Base-by-base conservation (phyloP, 2,329 filamentous ascomycete species). In the Colletotrichum tropicicola region DNA sequence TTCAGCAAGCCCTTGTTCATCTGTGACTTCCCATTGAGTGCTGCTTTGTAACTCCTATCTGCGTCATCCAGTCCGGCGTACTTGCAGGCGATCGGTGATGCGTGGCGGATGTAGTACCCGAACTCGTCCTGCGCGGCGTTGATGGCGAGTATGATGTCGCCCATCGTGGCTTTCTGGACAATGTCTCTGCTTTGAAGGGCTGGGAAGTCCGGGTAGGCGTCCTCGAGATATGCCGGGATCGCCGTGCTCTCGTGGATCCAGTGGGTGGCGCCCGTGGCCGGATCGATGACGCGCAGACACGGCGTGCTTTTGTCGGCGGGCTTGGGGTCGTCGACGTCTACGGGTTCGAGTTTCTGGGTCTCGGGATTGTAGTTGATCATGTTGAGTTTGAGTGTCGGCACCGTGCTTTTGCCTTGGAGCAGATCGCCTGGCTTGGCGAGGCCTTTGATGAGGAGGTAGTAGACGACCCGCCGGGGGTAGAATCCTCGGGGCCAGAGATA, bases 391-490 rank as follows among this genome's bases (percentile, higher is more conserved):
- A 71, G 52, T 39, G 61, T 64, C 1, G 54, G 56, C 8, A 59
- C 49, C 19, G 27, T 54, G 9, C 58, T 71, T 12, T 63, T 54
- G 35, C 70, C 68, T 2, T 47, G 12, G 17, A 66, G 49, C 19
- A 69, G 60, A n/a, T 63, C 61, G 8, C 37, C 12, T 19, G 67
- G 69, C n/a, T 61, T 44, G 21, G 66, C 64, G 4, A 72, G 27
- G 23, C 70, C 68, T 41, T 71, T 71, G 39, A 59, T 52, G 30
- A 72, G 59, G 17, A 72, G 68, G 44, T 67, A 68, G 48, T 70
- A 72, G 44, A 23, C 62, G 30, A 72, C 49, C 13, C 70, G 69
- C 13, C 69, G 69, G 9, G 70, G 70, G 39, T 66, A 72, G 23
- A 66, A 37, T 3, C 70, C 70, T 41, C 67, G 49, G 1, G 60